Conservation (phyloP, 805 yeast genomes). For the Wickerhamiella parazyma region DNA sequence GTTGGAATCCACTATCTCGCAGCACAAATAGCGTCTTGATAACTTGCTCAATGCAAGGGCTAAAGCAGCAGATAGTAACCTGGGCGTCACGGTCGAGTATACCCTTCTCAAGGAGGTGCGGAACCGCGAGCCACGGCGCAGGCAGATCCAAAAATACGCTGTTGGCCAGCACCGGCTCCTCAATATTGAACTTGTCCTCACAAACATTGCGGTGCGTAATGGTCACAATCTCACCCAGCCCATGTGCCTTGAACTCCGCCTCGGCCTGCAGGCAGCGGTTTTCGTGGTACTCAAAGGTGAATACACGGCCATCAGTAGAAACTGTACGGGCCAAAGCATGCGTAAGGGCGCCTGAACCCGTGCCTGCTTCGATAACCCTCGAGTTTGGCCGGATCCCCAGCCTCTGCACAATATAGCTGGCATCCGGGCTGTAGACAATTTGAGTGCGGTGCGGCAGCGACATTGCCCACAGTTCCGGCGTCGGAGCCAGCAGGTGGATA, state of each 20-base stretch:
- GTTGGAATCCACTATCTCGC: constrained; percentile 65
- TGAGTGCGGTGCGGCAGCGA: constrained; percentile 95
- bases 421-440: constrained; percentile 92
- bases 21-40: constrained; percentile 68
- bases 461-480: constrained; percentile 93
- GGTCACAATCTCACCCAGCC: constrained; percentile 41
- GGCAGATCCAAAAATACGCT: constrained; percentile 85
- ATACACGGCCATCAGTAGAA: constrained; percentile 45
- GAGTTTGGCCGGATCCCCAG: constrained; percentile 61
- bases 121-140: constrained; percentile 93
- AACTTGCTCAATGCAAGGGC: constrained; percentile 97
- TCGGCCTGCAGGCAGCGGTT: constrained; percentile 69
- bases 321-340: constrained; percentile 83
- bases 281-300: constrained; percentile 84
- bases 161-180: constrained; percentile 36
- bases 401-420: constrained; percentile 78
- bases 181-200: constrained; percentile 54
- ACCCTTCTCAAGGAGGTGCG: constrained; percentile 44
- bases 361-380: constrained; percentile 88
- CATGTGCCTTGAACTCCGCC: constrained; percentile 63
- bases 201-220: constrained; percentile 91
- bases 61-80: constrained; percentile 80
- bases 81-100: constrained; percentile 35
- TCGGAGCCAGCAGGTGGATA: constrained; percentile 76
- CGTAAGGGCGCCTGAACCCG: constrained; percentile 93